Evolutionary conservation across 306 rosid species (phyloP).

Genomic region (Glycyrrhiza uralensis): DNA sequence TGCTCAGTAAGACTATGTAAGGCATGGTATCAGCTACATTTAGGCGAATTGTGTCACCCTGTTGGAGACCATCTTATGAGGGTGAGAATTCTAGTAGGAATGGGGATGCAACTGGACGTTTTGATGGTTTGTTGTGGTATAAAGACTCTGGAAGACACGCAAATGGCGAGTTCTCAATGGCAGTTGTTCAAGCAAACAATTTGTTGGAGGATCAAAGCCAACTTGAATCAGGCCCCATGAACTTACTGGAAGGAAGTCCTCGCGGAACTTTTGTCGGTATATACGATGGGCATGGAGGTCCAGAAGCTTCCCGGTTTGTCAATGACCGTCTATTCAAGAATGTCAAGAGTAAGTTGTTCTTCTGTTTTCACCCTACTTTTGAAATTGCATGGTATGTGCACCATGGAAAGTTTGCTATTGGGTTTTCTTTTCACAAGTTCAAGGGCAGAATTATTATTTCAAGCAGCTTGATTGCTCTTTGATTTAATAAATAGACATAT

Average conservation of each 20-base stretch:
- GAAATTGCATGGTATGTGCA: not conserved
- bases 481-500: not conserved
- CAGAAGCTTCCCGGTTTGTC: slow-evolving; percentile 79
- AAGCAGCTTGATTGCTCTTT: not conserved
- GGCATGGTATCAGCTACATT: slow-evolving; percentile 76
- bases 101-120: slow-evolving; percentile 62
- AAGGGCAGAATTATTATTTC: not conserved
- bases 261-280: slow-evolving; percentile 85
- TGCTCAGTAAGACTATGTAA: slow-evolving; percentile 77
- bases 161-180: slow-evolving; percentile 91
- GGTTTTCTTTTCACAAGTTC: slow-evolving; percentile 1
- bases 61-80: slow-evolving; percentile 59
- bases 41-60: slow-evolving; percentile 69
- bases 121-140: slow-evolving; percentile 76
- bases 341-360: slow-evolving; percentile 61
- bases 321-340: slow-evolving; percentile 62
- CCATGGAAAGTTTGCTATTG: not conserved
- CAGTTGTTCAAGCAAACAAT: slow-evolving; percentile 91
- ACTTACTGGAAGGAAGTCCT: slow-evolving; percentile 51
- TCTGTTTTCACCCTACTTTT: not conserved
- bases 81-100: slow-evolving; percentile 56
- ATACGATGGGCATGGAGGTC: slow-evolving; percentile 98
- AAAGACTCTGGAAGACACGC: slow-evolving; percentile 76
- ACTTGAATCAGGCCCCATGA: slow-evolving; percentile 82
- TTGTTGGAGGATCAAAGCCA: slow-evolving; percentile 94